phyloP scores from a whole-genome alignment of 2,329 filamentous ascomycete species.

The Chrysosphaeria jannelii region DNA sequence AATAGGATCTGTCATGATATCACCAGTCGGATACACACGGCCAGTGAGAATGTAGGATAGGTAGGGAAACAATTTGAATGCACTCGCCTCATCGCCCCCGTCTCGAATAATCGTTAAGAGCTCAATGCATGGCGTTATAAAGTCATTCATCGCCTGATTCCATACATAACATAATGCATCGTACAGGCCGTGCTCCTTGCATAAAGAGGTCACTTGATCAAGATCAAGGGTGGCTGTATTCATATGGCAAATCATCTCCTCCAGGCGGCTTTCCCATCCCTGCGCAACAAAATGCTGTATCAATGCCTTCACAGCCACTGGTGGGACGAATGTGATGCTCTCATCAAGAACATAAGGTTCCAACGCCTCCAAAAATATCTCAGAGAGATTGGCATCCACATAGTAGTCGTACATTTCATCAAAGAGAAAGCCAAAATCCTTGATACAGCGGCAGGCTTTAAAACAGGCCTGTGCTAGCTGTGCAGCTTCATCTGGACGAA shows the following conservation, averaged over 20 bases:
- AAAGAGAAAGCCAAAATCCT: slow-evolving; percentile 59
- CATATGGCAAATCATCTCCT: slow-evolving; percentile 85
- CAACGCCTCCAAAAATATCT: slow-evolving; percentile 61
- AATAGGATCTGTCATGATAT: slow-evolving; percentile 38
- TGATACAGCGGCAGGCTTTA: slow-evolving; percentile 47
- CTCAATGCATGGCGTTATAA: slow-evolving; percentile 69
- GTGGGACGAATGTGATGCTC: slow-evolving; percentile 45
- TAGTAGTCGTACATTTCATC: slow-evolving; percentile 78
- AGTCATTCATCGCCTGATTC: slow-evolving; percentile 73
- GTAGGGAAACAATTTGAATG: slow-evolving; percentile 81
- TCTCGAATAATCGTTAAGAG: slow-evolving; percentile 41
- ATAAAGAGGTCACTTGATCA: slow-evolving; percentile 70
- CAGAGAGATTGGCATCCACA: slow-evolving; percentile 41
- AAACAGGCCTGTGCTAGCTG: slow-evolving; percentile 67
- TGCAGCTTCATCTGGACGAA: slow-evolving; percentile 10
- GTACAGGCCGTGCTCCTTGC: slow-evolving; percentile 74
- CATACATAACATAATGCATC: slow-evolving; percentile 92
- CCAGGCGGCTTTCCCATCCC: slow-evolving; percentile 47
- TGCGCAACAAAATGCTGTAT: slow-evolving; percentile 52
- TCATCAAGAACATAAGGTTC: slow-evolving; percentile 68
- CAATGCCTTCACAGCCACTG: slow-evolving; percentile 58
- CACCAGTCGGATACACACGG: slow-evolving; percentile 69
- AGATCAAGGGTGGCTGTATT: slow-evolving; percentile 77
- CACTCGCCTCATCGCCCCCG: slow-evolving; percentile 32
- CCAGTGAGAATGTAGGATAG: slow-evolving; percentile 76